Evolutionary conservation across 768 basidiomycete species (phyloP), one percentile per base, ranked within the genome.

Genomic region (Hygrocybe coccinea): DNA sequence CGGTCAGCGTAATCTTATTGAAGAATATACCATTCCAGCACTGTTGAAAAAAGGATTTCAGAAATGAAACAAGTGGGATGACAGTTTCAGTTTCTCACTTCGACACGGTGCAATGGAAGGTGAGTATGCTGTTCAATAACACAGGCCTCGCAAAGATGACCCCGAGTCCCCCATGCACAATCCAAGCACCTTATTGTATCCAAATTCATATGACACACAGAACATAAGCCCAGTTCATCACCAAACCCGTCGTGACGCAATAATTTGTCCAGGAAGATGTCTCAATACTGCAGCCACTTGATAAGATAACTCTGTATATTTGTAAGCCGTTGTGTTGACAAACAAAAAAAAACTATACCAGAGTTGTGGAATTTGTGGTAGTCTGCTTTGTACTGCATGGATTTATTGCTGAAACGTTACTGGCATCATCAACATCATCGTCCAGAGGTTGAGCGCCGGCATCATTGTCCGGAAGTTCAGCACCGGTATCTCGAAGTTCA

Each of bases 21-120:
- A 35, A 56, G 22, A 21, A 56, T 35, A 10, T 34, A 17, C 55
- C 55, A 21, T 36, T 39, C 55, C 55, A 56, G 12, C 38, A 21
- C 55, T 56, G 48, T 12, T 35, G 14, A 10, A 60, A 53, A 9
- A 60, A 60, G 4, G 53, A 38, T 22, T 48, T 17, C 15, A 46
- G 11, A 11, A 9, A 22, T 37, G 24, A 63, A 63, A 48, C 55
- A 59, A 5, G 39, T 48, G 15, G 56, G 58, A 25, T 41, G 50
- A 63, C 65, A 64, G n/a, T n/a, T n/a, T n/a, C n/a, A n/a, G n/a
- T n/a, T n/a, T n/a, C n/a, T n/a, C 34, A 57, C 46, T 19, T 60
- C 55, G 21, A 66, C 52, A 24, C 53, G 54, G 41, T 66, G 65
- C 37, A 61, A 60, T 2, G 60, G 58, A 21, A 38, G 55, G 14